Evolutionary conservation across 164 flowering plant genomes (phyloP), one percentile per base, ranked within the genome.

Genomic region (Annona cherimola): DNA sequence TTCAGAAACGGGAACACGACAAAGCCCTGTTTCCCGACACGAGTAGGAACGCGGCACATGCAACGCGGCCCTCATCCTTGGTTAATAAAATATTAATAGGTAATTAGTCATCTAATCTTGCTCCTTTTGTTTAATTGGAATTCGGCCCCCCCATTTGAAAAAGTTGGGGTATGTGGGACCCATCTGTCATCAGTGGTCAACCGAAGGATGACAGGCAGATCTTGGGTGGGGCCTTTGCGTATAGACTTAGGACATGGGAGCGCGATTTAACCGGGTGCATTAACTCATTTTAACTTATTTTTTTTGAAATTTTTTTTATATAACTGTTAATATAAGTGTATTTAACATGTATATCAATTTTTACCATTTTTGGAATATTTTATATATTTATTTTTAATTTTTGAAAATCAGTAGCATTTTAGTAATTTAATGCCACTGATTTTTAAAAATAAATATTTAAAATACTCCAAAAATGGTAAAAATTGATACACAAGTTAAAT

Each of bases 141-240:
- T 50, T 50, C 14, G 0, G 14, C 9, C 3, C 9, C 9, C 35
- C 20, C 5, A 62, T 62, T 26, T 6, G 35, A 26, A 19, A 62
- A 35, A 26, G 39, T 20, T 1, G 65, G 42, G 3, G 0, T 4
- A 16, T 1, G 67, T 40, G 67, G 67, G 67, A 4, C 67, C 46
- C 67, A 12, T 1, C 18, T 65, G 43, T 16, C 67, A 61, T 65
- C 46, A 41, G 67, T 20, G n/a, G 67, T 65, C 67, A 65, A 65
- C 67, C 20, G 63, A 19, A 4, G 3, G 46, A 9, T 65, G 67
- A 42, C 67, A 65, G 67, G n/a, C 42, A 40, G 19, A n/a, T 44
- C 40, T 62, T 19, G 6, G 11, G 57, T 65, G 46, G 67, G 67
- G 43, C 46, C 67, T 45, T 20, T 39, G 6, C 1, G 18, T 14